Base-by-base conservation (phyloP, 2,329 filamentous ascomycete species). In the Colletotrichum sp. region DNA sequence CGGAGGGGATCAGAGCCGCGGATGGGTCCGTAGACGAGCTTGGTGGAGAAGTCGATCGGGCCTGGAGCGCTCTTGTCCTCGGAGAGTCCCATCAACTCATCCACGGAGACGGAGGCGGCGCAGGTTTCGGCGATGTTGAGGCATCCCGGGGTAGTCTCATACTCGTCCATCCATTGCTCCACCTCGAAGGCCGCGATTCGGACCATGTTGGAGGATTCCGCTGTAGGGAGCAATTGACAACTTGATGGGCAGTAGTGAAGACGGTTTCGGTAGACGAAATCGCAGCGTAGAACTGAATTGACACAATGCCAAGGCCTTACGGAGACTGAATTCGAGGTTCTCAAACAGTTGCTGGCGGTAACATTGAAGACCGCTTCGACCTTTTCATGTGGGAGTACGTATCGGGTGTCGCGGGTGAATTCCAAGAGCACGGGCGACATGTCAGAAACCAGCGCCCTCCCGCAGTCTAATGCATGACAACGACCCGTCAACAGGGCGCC, bases 111-210 rank as follows among this genome's bases (percentile, higher is more conserved):
- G 5, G 94, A 95, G 4, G 93, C 91, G 71, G 91, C 93, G 81
- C 94, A 96, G 1, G 94, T 96, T 83, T 96, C 94, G 73, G 94
- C 93, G 65, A 96, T 90, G 83, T 97, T 96, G 82, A 93, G 81
- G 3, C 90, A 88, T 7, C 87, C 87, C 0, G 89, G 88, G 4
- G 88, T 91, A 10, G 79, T 87, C 81, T 93, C 90, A 77, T 91
- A 91, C 70, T 86, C 84, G 83, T 92, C 89, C 90, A 93, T 93
- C 91, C 91, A 93, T 83, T 91, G 84, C 85, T 97, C 95, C 10
- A 97, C 94, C 18, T 90, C 89, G 80, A 95, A 95, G 2, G 76
- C 67, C 61, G 76, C 52, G 32, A 78, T 65, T 15, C 71, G 83
- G 76, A 85, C 83, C 84, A 85, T 85, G 28, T 62, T 82, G 77